Base-by-base conservation (phyloP, 2,329 filamentous ascomycete genomes). In the Paecilomyces formosus region DNA sequence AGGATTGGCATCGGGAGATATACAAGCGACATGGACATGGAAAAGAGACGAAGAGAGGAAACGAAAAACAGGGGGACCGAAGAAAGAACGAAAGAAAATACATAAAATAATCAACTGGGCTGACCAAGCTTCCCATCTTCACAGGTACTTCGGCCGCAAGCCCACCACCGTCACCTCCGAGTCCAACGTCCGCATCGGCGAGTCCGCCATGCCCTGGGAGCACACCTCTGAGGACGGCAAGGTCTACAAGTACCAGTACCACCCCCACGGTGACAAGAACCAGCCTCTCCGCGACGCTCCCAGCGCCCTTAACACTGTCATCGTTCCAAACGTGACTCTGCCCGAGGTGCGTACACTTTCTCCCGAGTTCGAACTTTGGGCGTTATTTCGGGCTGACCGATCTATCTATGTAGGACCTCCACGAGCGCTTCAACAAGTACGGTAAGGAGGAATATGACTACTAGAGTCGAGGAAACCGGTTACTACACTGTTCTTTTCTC, bases 341-440 rank as follows among this genome's bases (percentile, higher is more conserved):
- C 92, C 94, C 72, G 92, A 88, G 87, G 89, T 92, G 81, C 63
- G 82, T 70, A 39, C n/a, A n/a, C n/a, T n/a, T 31, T 55, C 33
- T 55, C 50, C 51, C 45, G 35, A 15, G 11, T 31, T 45, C 13
- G n/a, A n/a, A n/a, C n/a, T n/a, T n/a, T 45, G 15, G 15, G n/a
- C 15, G 13, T 18, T n/a, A n/a, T n/a, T 18, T 8, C 35, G 15
- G n/a, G 3, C 39, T 45, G 39, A 45, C 39, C n/a, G 13, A 8
- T n/a, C 7, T 56, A 56, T 45, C 52, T 54, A 31, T 54, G 59
- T 69, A 95, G 90, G 84, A 88, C 70, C 85, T 97, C 64, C 94
- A 99, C 81, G 94, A 99, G 69, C 89, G 88, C 81, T 97, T 88
- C 86, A 99, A 99, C 89, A 99, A 99, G 84, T 97, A 90, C 86